Conservation (phyloP, 805 yeast species). For the Pichia phayaonensis region DNA sequence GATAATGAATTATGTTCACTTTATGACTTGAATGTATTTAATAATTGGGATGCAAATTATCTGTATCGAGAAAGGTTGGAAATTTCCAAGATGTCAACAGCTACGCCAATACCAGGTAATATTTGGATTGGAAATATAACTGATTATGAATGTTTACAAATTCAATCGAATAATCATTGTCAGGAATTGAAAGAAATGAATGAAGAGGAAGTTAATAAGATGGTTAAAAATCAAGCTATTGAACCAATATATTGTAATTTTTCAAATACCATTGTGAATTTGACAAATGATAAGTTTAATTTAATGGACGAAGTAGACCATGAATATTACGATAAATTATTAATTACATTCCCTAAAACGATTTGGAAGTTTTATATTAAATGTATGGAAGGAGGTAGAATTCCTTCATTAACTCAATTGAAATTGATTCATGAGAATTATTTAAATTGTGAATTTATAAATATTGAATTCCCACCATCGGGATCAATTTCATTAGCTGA, state of each 20-base stretch:
- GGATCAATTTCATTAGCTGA: conserved; percentile 78
- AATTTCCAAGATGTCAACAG: conserved; percentile 75
- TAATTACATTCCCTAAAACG: conserved; percentile 45
- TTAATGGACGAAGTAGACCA: conserved; percentile 15
- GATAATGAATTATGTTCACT: conserved; percentile 26
- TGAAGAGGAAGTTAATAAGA: neutral
- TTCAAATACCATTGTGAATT: conserved; percentile 40
- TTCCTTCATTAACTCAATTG: conserved; percentile 41
- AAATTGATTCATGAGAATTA: conserved; percentile 17
- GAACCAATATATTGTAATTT: conserved; percentile 43
- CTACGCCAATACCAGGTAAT: conserved; percentile 44
- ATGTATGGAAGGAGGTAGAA: conserved; percentile 52
- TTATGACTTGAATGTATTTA: conserved; percentile 36
- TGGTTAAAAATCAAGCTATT: neutral
- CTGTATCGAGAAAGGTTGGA: conserved; percentile 73
- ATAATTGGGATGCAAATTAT: conserved; percentile 64
- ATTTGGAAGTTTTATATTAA: conserved; percentile 48
- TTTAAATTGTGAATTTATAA: conserved; percentile 18
- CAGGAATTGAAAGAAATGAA: conserved; percentile 4
- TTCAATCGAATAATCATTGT: conserved; percentile 19
- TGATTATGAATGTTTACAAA: conserved; percentile 47
- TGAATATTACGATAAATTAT: conserved; percentile 21
- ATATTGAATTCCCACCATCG: conserved; percentile 71
- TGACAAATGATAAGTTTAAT: conserved; percentile 23
- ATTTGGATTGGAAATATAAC: conserved; percentile 82